Evolutionary conservation across 306 rosid species (phyloP).

Genomic region (Rubus idaeus): DNA sequence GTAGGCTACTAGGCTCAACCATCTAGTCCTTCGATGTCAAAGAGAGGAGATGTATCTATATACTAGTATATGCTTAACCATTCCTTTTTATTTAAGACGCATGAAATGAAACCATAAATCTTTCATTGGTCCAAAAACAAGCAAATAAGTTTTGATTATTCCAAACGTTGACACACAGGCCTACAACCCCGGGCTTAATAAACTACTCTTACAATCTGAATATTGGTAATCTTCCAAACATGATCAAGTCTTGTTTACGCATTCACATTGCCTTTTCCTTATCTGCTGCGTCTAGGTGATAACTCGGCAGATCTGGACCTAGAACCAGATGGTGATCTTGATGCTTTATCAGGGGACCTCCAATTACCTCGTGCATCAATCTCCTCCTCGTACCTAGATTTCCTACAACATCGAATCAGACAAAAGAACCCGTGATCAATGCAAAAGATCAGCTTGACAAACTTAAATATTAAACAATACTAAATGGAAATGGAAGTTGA

Average conservation of each 20-base stretch:
- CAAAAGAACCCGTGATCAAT: conserved; percentile 1
- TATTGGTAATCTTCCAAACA: not conserved
- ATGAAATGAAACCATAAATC: not conserved
- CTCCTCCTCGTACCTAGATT: conserved; percentile 58
- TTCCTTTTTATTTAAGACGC: no score
- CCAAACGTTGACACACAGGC: conserved; percentile 24
- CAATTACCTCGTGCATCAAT: conserved; percentile 54
- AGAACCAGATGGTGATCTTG: conserved; percentile 85
- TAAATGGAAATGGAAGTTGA: not conserved
- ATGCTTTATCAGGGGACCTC: conserved; percentile 65
- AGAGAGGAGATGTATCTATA: no score
- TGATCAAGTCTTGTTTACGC: not conserved
- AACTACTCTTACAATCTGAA: conserved; percentile 21
- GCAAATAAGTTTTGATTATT: not conserved
- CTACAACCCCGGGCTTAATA: conserved; percentile 18
- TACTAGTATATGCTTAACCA: not conserved
- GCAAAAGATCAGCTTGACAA: not conserved
- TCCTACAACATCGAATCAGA: conserved; percentile 41
- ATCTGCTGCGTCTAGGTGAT: conserved; percentile 73
- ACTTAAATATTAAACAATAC: not conserved
- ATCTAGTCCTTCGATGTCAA: no score
- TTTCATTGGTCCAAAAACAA: not conserved
- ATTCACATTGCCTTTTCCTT: conserved; percentile 2
- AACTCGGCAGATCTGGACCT: conserved; percentile 70
- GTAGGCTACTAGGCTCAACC: no score